Base-by-base conservation (phyloP, 108 stramenopile species). In the Epipyxis sp. region DNA sequence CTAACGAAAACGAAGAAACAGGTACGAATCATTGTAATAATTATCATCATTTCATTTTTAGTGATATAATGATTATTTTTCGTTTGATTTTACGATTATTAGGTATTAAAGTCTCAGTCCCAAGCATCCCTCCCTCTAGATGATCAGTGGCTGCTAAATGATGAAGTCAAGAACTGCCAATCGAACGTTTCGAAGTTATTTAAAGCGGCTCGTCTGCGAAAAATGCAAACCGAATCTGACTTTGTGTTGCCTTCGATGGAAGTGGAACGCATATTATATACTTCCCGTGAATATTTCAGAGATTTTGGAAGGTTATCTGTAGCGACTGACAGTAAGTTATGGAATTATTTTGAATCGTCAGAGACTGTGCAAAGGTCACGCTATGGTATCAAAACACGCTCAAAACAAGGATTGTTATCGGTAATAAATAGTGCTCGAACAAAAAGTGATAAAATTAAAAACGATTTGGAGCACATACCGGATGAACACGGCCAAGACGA, bases 231-330 rank as follows among this genome's bases (percentile, higher is more conserved):
- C 6, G 61, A 65, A 32, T 32, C 34, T 37, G 61, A 65, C 25
- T 65, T 35, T 32, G 34, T 65, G 13, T 37, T 65, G 61, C 61
- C 61, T 37, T 35, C 61, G 13, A 29, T 35, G 61, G 61, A 65
- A 37, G 25, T 3, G 3, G 61, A 65, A 29, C 10, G 3, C 34
- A 10, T 65, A 32, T 32, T 65, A 37, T 32, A 35, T 25, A 25
- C 54, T 20, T 16, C 54, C 54, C 54, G 54, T 57, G 20, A 25
- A 20, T 25, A 16, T 57, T 25, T 57, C 54, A 16, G 54, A 57
- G 20, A 57, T 25, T 16, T 25, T 25, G 54, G n/a, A n/a, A n/a
- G n/a, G n/a, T n/a, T n/a, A n/a, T n/a, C n/a, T n/a, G n/a, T n/a
- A 16, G 54, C 54, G 20, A 57, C 54, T 20, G 25, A 16, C 54